Base-by-base conservation (phyloP, 176 grass and related monocot genomes). In the Miscanthus lutarioriparius region DNA sequence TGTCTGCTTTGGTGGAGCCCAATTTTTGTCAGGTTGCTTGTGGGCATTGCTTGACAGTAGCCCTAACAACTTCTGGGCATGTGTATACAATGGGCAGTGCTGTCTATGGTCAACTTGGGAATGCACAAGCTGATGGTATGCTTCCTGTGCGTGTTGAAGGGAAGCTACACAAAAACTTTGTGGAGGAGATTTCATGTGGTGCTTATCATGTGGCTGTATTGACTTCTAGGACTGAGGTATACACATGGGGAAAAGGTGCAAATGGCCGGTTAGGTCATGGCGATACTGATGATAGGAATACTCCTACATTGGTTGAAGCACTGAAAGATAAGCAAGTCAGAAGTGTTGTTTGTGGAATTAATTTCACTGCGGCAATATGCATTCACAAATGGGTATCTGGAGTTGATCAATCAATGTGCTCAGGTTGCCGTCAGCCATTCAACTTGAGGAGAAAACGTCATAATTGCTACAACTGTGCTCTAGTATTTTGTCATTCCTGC, bases 381-480 rank as follows among this genome's bases (percentile, higher is more conserved):
- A 98, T 98, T 83, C 96, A 98, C 84, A 98, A 98, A 88, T 98
- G 96, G 93, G 91, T 96, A 64, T 98, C 93, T 81, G 91, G 96
- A 83, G 84, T 94, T 75, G 96, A 98, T 83, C 96, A 98, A 56
- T 95, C 96, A 15, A 96, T 98, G 91, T 98, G 96, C 86, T 98
- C 96, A 38, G 96, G 96, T 71, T 98, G 96, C 79, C 93, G 81
- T 26, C 86, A 95, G 81, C 89, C 96, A 72, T 98, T 98, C 82
- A 98, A 92, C 74, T 92, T 98, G 86, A 98, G 94, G 86, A 95
- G 96, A 85, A 98, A 96, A 92, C 83, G 93, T 10, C 96, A 98
- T 78, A 98, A 98, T 85, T 98, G 96, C 83, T 98, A 98, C 86
- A 95, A 98, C 37, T 98, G 96, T 89, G 96, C 91, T 74, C 85